Evolutionary conservation across 345 rosid genomes (phyloP).

Genomic region (Nasturtium officinale): DNA sequence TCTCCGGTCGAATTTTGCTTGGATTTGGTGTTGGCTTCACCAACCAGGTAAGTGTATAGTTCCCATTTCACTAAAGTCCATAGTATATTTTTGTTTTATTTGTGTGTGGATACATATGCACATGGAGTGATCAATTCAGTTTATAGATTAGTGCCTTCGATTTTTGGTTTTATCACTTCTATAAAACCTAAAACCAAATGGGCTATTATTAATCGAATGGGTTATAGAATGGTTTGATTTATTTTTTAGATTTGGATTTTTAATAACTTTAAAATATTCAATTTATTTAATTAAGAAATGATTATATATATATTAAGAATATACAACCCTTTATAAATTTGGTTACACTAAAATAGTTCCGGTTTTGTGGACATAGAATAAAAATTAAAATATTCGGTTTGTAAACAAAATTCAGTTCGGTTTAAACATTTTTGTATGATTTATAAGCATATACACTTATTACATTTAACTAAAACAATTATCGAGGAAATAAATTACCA

Average conservation of each 20-base stretch:
- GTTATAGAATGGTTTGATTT: no score
- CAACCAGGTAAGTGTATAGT: constrained; percentile 55
- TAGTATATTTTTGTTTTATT: neutral
- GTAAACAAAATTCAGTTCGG: neutral
- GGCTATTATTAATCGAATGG: no score
- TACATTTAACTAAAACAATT: neutral
- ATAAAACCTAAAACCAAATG: no score
- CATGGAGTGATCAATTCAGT: neutral
- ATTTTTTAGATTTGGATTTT: no score
- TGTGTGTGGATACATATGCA: neutral
- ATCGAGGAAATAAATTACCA: neutral
- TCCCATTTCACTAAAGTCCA: neutral
- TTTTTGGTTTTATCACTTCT: constrained; percentile 1
- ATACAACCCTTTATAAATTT: neutral
- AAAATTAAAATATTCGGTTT: neutral
- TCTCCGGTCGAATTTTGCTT: constrained; percentile 78
- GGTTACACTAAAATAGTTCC: neutral
- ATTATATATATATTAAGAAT: no score
- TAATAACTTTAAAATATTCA: no score
- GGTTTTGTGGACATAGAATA: neutral
- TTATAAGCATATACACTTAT: neutral
- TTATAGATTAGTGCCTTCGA: neutral
- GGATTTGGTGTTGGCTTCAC: constrained; percentile 95
- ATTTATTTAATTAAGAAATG: no score
- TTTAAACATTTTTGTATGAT: neutral